These are phyloP conservation scores for Boletus sensibilis DNA, from an alignment of 768 basidiomycete species.

Conservation along the genomic window DNA sequence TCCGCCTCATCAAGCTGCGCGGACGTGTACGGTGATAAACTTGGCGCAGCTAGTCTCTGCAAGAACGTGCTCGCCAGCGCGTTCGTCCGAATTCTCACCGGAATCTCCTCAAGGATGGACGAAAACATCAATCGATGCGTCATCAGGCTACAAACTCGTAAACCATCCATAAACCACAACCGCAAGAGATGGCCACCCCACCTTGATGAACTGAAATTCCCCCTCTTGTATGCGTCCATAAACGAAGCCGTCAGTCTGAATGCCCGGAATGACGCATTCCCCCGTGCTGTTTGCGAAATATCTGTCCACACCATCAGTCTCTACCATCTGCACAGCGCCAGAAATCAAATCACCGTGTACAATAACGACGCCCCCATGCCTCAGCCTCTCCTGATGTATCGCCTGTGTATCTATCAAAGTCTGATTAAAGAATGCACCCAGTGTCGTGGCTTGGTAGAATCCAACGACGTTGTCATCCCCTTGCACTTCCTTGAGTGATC, in stretches of 20 bases:
- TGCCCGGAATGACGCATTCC: constrained; percentile 86
- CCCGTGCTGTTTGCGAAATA: constrained; percentile 71
- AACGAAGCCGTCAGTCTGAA: constrained; percentile 81
- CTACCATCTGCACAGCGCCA: background rate
- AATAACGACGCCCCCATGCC: constrained; percentile 83
- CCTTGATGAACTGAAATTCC: constrained; percentile 85
- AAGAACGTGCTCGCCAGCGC: constrained; percentile 79
- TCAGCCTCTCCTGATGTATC: constrained; percentile 79
- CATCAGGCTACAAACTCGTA: constrained; percentile 54
- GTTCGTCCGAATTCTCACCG: constrained; percentile 81
- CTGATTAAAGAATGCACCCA: constrained; percentile 85
- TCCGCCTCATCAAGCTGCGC: constrained; percentile 39
- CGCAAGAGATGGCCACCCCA: constrained; percentile 35
- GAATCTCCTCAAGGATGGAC: constrained; percentile 82
- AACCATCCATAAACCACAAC: constrained; percentile 2
- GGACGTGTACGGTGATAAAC: constrained; percentile 36
- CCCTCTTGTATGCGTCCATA: constrained; percentile 76
- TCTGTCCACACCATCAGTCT: constrained; percentile 45
- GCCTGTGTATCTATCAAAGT: constrained; percentile 79
- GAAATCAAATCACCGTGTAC: constrained; percentile 64
- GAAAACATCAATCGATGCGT: constrained; percentile 82
- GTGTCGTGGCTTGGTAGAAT: constrained; percentile 87
- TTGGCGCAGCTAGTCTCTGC: constrained; percentile 52
- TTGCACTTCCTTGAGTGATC: constrained; percentile 86
- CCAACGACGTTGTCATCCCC: constrained; percentile 91